Evolutionary conservation across 2,329 filamentous ascomycete genomes (phyloP), one percentile per base, ranked within the genome.

Genomic region (Venturia effusa): DNA sequence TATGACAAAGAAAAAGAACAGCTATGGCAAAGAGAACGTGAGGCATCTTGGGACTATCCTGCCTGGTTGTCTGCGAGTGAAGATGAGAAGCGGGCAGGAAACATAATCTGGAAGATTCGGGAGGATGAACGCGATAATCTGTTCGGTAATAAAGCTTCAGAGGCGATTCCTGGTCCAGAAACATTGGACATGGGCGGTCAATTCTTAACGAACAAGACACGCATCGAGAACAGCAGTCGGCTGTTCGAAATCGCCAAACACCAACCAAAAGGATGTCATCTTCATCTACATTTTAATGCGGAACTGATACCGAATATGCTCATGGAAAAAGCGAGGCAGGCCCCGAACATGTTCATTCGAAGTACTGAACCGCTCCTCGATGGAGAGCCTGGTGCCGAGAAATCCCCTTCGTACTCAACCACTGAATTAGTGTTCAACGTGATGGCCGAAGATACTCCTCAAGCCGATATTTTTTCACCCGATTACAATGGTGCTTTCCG

Each of bases 251-350:
- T 88, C 32, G 82, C 85, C 6, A 76, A 76, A 39, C 70, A 73
- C 64, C 82, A 89, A 78, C 88, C 88, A 51, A 92, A 92, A 73
- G 88, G 88, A 2, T 82, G 82, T 0, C 86, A 91, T 70, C 77
- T 91, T 30, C 88, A 92, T 72, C 82, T 90, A 30, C 88, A 92
- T 72, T 91, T 89, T 78, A 92, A 91, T 71, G 82, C 88, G n/a
- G 89, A 88, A 66, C 76, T 91, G 4, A 76, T 79, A 17, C 86
- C 88, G 11, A 72, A 77, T 1, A 79, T 85, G 5, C 76, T 91
- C 24, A 77, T 91, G 78, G 68, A 83, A 77, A 67, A 82, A 78
- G 77, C 77, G 66, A 71, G 75, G 13, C 54, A 72, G 5, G 84
- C 86, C 78, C 70, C 80, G 0, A 82, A 81, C 67, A 90, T 92